phyloP scores from a whole-genome alignment of 2,329 filamentous ascomycete species.

The Colletotrichum tropicicola region DNA sequence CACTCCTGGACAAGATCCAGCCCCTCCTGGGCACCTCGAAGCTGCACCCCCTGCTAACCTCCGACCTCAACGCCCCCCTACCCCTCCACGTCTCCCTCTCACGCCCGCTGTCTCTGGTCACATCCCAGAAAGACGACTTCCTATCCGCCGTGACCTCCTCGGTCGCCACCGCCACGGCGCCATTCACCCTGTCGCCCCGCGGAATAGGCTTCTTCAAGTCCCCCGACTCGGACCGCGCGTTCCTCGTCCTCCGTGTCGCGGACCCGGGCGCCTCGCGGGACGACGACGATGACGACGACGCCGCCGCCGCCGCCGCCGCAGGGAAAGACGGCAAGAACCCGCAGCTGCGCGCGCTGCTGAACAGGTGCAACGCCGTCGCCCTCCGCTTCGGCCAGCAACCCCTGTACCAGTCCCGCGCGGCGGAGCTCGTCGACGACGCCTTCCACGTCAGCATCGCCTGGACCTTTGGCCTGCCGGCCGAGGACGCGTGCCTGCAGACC shows the following conservation, averaged over 20 bases:
- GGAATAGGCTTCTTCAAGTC: conserved; percentile 60
- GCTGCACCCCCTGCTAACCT: conserved; percentile 76
- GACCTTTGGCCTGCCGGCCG: conserved; percentile 68
- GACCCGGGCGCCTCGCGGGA: not conserved
- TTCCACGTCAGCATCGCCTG: conserved; percentile 95
- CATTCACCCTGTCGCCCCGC: conserved; percentile 49
- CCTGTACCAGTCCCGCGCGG: conserved; percentile 65
- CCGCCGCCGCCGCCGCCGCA: not conserved
- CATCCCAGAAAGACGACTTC: conserved; percentile 77
- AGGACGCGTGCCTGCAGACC: conserved; percentile 50
- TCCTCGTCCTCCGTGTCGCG: conserved; percentile 79
- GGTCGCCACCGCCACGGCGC: conserved; percentile 45
- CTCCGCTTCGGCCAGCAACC: conserved; percentile 70
- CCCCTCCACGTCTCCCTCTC: conserved; percentile 94
- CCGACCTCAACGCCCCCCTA: conserved; percentile 78
- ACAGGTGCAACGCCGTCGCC: conserved; percentile 72
- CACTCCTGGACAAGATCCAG: conserved; percentile 48
- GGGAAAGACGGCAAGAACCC: conserved; percentile 50
- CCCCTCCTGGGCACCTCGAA: conserved; percentile 42
- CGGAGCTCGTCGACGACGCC: conserved; percentile 47
- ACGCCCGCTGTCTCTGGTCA: conserved; percentile 77
- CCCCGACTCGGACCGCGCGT: conserved; percentile 75
- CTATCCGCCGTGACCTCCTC: conserved; percentile 59
- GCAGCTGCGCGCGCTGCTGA: conserved; percentile 70
- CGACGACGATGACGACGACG: too few relatives aligned